Conservation (phyloP, 345 rosid genomes). For the Boechera divaricarpa region DNA sequence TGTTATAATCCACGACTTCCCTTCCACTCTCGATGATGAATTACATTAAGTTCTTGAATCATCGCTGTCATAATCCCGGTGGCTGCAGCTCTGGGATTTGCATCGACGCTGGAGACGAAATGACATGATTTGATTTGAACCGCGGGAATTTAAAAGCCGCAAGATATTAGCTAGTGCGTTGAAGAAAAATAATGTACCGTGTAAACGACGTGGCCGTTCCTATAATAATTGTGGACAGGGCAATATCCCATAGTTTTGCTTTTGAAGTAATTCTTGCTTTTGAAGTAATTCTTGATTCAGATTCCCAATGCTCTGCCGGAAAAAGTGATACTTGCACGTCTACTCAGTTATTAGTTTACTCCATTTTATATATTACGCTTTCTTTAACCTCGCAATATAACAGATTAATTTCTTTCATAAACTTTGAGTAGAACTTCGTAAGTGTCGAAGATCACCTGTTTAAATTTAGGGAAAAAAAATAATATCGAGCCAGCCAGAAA, state of each 20-base stretch:
- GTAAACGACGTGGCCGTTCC: background rate
- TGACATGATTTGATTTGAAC: no score
- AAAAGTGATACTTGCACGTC: slow-evolving; percentile 1
- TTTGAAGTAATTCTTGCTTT: background rate
- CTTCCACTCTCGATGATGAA: no score
- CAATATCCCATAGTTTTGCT: background rate
- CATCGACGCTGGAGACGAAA: no score
- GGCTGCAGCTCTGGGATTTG: no score
- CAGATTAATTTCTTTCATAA: background rate
- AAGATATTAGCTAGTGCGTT: no score
- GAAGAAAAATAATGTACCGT: background rate
- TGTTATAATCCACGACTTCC: no score
- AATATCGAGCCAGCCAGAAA: background rate
- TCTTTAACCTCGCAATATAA: no score
- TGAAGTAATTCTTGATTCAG: background rate
- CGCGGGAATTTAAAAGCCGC: no score
- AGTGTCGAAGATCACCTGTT: background rate
- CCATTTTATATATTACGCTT: background rate
- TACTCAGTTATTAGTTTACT: background rate
- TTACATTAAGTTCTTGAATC: no score
- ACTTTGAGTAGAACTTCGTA: background rate
- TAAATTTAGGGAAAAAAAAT: background rate
- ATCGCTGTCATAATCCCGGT: no score
- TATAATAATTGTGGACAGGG: background rate
- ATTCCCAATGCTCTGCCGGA: slow-evolving; percentile 2